Evolutionary conservation across 768 basidiomycete species (phyloP).

Genomic region (Neoboletus brunneissimus): DNA sequence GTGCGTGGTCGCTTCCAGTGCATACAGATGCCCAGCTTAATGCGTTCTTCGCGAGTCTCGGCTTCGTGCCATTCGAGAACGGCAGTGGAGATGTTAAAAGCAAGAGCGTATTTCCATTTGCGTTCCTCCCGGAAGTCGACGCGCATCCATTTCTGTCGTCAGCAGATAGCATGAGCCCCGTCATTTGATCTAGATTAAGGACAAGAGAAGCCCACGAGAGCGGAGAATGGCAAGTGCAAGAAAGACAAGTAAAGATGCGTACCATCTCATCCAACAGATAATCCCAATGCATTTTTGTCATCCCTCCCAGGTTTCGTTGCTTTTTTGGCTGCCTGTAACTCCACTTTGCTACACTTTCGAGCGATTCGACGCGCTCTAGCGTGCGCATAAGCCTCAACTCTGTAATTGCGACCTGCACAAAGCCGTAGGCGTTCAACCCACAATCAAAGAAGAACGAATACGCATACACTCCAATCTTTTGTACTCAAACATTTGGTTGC

Average conservation of each 20-base stretch:
- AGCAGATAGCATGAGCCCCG: slow-evolving; percentile 11
- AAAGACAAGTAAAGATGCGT: slow-evolving; percentile 22
- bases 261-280: slow-evolving; percentile 97
- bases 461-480: slow-evolving; percentile 78
- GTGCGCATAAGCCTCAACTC: slow-evolving; percentile 78
- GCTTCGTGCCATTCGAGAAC: slow-evolving; percentile 88
- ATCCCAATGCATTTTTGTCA: slow-evolving; percentile 90
- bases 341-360: slow-evolving; percentile 83
- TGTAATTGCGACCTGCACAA: slow-evolving; percentile 64
- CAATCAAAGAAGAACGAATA: not conserved
- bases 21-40: slow-evolving; percentile 62
- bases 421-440: not conserved
- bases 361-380: slow-evolving; percentile 77
- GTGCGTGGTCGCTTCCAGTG: slow-evolving; percentile 55
- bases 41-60: slow-evolving; percentile 58
- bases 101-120: slow-evolving; percentile 85
- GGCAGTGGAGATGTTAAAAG: slow-evolving; percentile 76
- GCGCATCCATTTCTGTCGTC: slow-evolving; percentile 88
- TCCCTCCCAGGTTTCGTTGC: slow-evolving; percentile 72
- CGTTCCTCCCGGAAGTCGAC: slow-evolving; percentile 93
- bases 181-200: not conserved
- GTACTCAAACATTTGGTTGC: slow-evolving; percentile 78
- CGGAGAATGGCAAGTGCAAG: not conserved
- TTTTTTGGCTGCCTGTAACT: slow-evolving; percentile 95
- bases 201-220: not conserved